Evolutionary conservation across 139 green algal species (phyloP).

Genomic region (Asterochloris erici): DNA sequence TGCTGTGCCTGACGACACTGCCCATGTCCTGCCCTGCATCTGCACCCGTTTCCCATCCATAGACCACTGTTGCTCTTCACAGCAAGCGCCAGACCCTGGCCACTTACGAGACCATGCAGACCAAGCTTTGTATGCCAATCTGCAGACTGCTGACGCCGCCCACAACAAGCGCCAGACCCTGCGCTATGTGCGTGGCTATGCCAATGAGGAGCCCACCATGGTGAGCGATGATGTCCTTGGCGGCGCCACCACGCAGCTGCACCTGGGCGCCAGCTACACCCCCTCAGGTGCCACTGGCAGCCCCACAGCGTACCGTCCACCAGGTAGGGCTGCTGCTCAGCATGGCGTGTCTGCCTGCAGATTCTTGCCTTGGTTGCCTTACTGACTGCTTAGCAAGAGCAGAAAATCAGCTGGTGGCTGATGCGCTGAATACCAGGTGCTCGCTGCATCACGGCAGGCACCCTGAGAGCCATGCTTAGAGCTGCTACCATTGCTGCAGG

Average conservation of each 20-base stretch:
- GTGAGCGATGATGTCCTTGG: slow-evolving; percentile 19
- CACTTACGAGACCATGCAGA: too few relatives aligned
- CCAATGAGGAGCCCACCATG: slow-evolving; percentile 39
- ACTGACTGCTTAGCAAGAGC: too few relatives aligned
- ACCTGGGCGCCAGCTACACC: background rate
- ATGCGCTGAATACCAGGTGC: too few relatives aligned
- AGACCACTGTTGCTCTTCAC: too few relatives aligned
- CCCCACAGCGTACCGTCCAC: background rate
- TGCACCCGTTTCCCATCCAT: too few relatives aligned
- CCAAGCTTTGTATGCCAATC: too few relatives aligned
- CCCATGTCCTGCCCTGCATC: too few relatives aligned
- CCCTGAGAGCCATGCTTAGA: too few relatives aligned
- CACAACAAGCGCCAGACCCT: slow-evolving; percentile 67
- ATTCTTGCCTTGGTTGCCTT: background rate
- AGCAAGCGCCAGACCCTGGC: too few relatives aligned
- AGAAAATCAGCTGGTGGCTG: too few relatives aligned
- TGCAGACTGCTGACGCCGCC: slow-evolving; percentile 11
- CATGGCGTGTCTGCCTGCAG: background rate
- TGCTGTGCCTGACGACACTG: too few relatives aligned
- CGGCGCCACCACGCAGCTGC: slow-evolving; percentile 6
- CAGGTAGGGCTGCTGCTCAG: background rate
- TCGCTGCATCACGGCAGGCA: too few relatives aligned
- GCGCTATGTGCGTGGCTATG: slow-evolving; percentile 68
- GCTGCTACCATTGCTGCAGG: background rate
- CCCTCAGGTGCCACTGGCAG: background rate